Evolutionary conservation across 2,329 filamentous ascomycete genomes (phyloP).

Genomic region (Alternaria brassicae): DNA sequence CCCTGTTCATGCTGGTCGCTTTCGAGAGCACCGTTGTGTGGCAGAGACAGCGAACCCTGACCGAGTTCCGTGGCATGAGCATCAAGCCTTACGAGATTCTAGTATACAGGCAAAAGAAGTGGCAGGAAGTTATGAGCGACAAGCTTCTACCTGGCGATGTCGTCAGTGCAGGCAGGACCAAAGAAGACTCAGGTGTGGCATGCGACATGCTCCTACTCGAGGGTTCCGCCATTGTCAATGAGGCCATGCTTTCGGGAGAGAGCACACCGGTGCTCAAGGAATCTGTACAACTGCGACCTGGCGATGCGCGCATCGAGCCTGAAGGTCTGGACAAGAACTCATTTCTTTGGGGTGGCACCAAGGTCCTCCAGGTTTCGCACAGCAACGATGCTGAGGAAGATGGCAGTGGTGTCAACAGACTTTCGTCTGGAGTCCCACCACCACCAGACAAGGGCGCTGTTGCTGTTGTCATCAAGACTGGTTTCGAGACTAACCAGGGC

Average conservation of each 20-base stretch:
- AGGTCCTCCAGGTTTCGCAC: conserved; percentile 94
- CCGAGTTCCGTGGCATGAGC: conserved; percentile 98
- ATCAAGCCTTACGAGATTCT: conserved; percentile 98
- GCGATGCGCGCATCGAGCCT: conserved; percentile 79
- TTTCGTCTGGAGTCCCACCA: conserved; percentile 77
- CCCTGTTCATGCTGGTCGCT: conserved; percentile 94
- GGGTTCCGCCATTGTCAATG: conserved; percentile 96
- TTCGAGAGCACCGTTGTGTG: conserved; percentile 99
- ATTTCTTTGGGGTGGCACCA: conserved; percentile 96
- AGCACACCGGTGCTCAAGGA: conserved; percentile 97
- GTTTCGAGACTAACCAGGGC: conserved; percentile 97
- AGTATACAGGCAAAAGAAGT: conserved; percentile 86
- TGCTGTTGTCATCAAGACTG: conserved; percentile 94
- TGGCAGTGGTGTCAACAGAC: conserved; percentile 64
- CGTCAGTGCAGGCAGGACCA: conserved; percentile 89
- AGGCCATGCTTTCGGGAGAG: conserved; percentile 98
- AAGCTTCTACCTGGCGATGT: conserved; percentile 91
- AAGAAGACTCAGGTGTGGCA: conserved; percentile 95
- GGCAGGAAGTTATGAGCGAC: conserved; percentile 88
- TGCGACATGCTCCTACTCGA: conserved; percentile 97
- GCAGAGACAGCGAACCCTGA: conserved; percentile 95
- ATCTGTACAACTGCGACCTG: conserved; percentile 87
- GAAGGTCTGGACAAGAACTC: conserved; percentile 96
- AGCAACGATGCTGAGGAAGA: conserved; percentile 76
- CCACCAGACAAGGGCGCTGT: conserved; percentile 93